phyloP scores from a whole-genome alignment of 305 asterid genomes.

The Fraxinus platypoda region DNA sequence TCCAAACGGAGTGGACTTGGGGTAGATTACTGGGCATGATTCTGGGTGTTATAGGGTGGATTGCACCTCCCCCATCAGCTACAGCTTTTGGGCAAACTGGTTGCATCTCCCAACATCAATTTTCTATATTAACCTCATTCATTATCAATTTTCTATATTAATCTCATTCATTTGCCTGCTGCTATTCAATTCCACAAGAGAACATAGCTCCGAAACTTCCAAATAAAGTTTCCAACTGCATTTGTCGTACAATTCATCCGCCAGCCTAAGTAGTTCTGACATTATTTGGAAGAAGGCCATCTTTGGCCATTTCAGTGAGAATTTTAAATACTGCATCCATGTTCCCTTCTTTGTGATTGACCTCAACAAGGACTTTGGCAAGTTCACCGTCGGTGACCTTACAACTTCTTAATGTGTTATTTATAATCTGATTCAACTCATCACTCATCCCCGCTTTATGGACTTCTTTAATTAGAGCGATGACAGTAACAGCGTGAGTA shows the following conservation, averaged over 20 bases:
- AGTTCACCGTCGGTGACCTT: slow-evolving; percentile 61
- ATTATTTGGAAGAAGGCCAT: slow-evolving; percentile 82
- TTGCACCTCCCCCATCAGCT: no score
- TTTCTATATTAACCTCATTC: no score
- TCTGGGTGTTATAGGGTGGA: neutral
- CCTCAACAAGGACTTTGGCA: slow-evolving; percentile 67
- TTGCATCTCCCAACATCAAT: neutral
- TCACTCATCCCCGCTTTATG: slow-evolving; percentile 55
- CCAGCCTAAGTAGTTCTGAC: slow-evolving; percentile 34
- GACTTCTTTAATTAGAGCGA: slow-evolving; percentile 63
- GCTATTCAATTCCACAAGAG: neutral
- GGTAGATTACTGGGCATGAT: neutral
- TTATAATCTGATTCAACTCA: slow-evolving; percentile 51
- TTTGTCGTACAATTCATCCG: neutral
- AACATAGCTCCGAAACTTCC: neutral
- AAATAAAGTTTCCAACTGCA: slow-evolving; percentile 1
- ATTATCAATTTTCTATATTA: neutral
- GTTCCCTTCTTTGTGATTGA: slow-evolving; percentile 76
- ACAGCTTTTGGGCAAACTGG: neutral
- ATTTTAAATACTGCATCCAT: slow-evolving; percentile 66
- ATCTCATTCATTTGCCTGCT: neutral
- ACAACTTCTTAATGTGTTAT: slow-evolving; percentile 56
- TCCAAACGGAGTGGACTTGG: neutral
- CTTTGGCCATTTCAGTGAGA: slow-evolving; percentile 74
- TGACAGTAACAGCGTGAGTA: slow-evolving; percentile 66